Percentiles rank a stretch among this genome's conserved stretches.
Evolutionary conservation across 2,329 filamentous ascomycete species (phyloP).

Genomic region (Pestalotiopsis sp.): DNA sequence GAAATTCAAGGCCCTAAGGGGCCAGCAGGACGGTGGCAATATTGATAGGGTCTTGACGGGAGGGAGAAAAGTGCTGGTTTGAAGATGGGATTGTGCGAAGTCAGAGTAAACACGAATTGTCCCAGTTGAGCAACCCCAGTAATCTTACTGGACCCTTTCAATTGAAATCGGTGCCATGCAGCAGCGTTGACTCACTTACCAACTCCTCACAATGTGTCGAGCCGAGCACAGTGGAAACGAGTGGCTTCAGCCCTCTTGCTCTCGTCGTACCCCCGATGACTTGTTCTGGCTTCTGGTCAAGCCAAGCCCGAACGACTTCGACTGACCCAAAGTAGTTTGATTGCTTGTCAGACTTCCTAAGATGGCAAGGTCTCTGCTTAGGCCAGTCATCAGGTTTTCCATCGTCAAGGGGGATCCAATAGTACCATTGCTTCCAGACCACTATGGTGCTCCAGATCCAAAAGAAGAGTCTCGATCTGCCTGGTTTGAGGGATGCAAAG

Average conservation of each 20-base stretch:
- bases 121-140: neutral
- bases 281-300: no score
- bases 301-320: neutral
- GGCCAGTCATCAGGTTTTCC: neutral
- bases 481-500: no score
- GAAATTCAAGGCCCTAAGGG: constrained; percentile 6
- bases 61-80: neutral
- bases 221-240: neutral
- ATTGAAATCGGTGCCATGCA: neutral
- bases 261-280: neutral
- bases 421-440: neutral
- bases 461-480: no score
- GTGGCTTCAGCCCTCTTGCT: neutral
- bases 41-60: constrained; percentile 5
- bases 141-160: neutral
- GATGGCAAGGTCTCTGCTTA: neutral
- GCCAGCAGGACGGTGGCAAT: neutral
- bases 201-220: neutral
- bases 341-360: neutral
- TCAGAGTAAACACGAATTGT: neutral
- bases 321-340: neutral
- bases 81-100: neutral
- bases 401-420: neutral
- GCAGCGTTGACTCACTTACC: neutral
- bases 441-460: neutral